phyloP scores from a whole-genome alignment of 2,329 filamentous ascomycete genomes.

The Ramularia endophylla region DNA sequence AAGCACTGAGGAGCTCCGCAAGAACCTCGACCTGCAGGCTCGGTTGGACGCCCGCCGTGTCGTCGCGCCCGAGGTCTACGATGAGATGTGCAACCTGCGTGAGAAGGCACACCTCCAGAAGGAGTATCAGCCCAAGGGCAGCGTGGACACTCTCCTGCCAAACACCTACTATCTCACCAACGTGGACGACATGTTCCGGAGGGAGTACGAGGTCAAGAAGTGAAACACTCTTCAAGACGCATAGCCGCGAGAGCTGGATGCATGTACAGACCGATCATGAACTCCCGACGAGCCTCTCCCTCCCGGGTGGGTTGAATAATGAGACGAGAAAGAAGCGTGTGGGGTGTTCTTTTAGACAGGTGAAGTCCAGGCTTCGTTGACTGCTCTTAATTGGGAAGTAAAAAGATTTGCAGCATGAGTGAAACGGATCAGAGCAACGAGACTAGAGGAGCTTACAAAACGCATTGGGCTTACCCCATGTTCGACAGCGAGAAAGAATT shows the following conservation, averaged over 20 bases:
- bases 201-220: slow-evolving; percentile 45
- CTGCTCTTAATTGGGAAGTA: no score
- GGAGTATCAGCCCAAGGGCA: slow-evolving; percentile 42
- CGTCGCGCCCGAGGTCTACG: slow-evolving; percentile 45
- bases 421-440: no score
- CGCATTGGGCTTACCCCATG: no score
- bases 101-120: slow-evolving; percentile 48
- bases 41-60: slow-evolving; percentile 41
- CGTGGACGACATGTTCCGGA: slow-evolving; percentile 48
- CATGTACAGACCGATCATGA: no score
- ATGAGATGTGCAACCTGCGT: slow-evolving; percentile 49
- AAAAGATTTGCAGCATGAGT: no score
- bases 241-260: slow-evolving; percentile 4
- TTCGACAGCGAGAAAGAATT: no score
- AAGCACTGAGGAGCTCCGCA: slow-evolving; percentile 40
- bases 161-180: slow-evolving; percentile 48
- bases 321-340: no score
- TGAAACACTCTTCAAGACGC: slow-evolving; percentile 27
- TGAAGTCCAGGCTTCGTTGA: no score
- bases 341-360: no score
- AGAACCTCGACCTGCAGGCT: slow-evolving; percentile 43
- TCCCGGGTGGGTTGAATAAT: no score
- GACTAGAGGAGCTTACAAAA: no score
- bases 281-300: no score
- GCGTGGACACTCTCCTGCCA: slow-evolving; percentile 38